These are phyloP conservation scores for Nannizziopsis arthrosporioides DNA, from an alignment of 2,329 filamentous ascomycete species.

Conservation along the genomic window DNA sequence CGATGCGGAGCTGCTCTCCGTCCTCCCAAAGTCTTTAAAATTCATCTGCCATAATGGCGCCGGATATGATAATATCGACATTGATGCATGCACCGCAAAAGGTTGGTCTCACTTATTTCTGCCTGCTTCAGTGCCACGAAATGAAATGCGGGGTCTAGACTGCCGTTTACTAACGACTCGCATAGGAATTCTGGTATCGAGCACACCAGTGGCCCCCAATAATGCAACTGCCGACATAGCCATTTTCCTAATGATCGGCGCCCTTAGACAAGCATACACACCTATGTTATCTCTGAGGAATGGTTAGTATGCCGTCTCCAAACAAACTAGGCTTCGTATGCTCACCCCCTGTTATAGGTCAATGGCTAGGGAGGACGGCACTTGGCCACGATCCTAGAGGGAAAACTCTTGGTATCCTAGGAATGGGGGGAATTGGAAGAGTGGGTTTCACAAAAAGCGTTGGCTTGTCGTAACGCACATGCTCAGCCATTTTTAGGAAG, in stretches of 20 bases:
- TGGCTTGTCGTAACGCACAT: not conserved
- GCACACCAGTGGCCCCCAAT: slow-evolving; percentile 37
- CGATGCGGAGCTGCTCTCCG: slow-evolving; percentile 36
- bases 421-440: slow-evolving; percentile 39
- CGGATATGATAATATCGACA: slow-evolving; percentile 51
- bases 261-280: slow-evolving; percentile 34
- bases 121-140: not conserved
- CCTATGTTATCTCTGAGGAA: slow-evolving; percentile 32
- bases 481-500: slow-evolving; percentile 26
- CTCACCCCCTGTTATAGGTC: slow-evolving; percentile 19
- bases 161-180: not conserved
- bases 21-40: slow-evolving; percentile 36
- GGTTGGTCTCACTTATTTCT: slow-evolving; percentile 17
- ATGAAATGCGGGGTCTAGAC: not conserved
- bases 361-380: slow-evolving; percentile 33
- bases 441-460: slow-evolving; percentile 21
- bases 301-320: slow-evolving; percentile 20
- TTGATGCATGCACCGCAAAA: slow-evolving; percentile 40
- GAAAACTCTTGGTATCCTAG: slow-evolving; percentile 38
- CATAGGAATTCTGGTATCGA: slow-evolving; percentile 32
- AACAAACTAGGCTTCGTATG: not conserved
- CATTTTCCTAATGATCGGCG: slow-evolving; percentile 39
- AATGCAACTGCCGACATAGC: slow-evolving; percentile 38
- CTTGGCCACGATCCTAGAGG: slow-evolving; percentile 36
- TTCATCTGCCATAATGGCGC: slow-evolving; percentile 47